Conservation (phyloP, 2,329 filamentous ascomycete species). For the Aureobasidium sp. region DNA sequence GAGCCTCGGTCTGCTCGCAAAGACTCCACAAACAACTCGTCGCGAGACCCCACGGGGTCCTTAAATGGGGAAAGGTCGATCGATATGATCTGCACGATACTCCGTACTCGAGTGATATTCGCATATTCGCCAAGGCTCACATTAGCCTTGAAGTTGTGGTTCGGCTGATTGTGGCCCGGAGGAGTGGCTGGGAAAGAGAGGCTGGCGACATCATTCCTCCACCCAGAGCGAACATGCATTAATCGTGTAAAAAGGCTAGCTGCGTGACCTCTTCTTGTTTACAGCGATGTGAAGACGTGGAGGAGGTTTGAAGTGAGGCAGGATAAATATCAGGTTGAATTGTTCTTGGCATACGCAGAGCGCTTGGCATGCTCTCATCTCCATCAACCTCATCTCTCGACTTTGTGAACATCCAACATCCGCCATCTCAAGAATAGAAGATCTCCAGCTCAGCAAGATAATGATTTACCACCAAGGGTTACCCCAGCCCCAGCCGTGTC, state of each 20-base stretch:
- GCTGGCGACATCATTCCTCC: not conserved
- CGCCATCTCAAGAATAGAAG: not conserved
- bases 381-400: not conserved
- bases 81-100: not conserved
- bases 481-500: constrained; percentile 11
- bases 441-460: too few species aligned
- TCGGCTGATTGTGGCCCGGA: constrained; percentile 1
- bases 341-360: not conserved
- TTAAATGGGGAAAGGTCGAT: not conserved
- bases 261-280: not conserved
- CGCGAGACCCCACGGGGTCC: not conserved
- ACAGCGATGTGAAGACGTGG: not conserved
- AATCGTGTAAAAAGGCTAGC: not conserved
- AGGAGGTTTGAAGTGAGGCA: not conserved
- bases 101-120: not conserved
- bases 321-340: not conserved
- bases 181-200: not conserved
- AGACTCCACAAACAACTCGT: not conserved
- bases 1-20: not conserved
- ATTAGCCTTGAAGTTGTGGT: constrained; percentile 8
- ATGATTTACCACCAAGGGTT: not conserved
- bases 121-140: not conserved
- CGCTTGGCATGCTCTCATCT: not conserved
- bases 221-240: not conserved
- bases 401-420: not conserved